Evolutionary conservation across 2,329 filamentous ascomycete genomes (phyloP), one percentile per base, ranked within the genome.

Genomic region (Penicillium sp.): DNA sequence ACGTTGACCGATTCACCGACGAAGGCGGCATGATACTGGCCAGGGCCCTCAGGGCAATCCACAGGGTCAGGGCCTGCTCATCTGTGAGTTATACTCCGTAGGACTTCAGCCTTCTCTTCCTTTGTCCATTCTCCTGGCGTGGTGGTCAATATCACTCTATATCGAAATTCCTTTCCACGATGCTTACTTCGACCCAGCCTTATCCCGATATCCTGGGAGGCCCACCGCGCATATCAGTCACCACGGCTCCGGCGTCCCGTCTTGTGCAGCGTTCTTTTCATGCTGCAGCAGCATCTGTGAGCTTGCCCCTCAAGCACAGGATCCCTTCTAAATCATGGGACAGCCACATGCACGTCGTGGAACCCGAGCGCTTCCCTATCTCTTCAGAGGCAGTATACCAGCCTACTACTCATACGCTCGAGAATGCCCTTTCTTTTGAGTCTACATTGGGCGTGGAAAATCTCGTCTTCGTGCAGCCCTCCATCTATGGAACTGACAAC

Each of bases 331-430:
- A 55, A 15, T 62, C 81, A 48, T 84, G 81, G 81, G 81, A 83
- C 61, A 78, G 76, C 44, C 81, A 84, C 62, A 84, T 84, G 79
- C 82, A 85, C 62, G 75, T 84, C 29, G 72, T 83, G 42, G 78
- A 82, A 45, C 79, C 78, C 0, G 59, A 67, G 18, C 62, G 63
- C 6, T 84, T 79, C 59, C 75, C 78, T 1, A 62, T 82, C 7
- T 67, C 72, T 24, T 52, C 71, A 6, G 60, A 68, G 27, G 80
- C 81, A 29, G 66, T 71, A 53, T 84, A 85, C 66, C 66, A 64
- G 15, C 80, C 81, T 3, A 61, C 64, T 2, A 57, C 72, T 10
- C 76, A 81, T 57, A 78, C 73, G 2, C 66, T 83, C 6, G 58
- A 70, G 6, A 72, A 82, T 28, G 80, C 80, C 18, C 65, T 76